phyloP scores from a whole-genome alignment of 2,329 filamentous ascomycete species.

The Teratosphaeria zuluensis region DNA sequence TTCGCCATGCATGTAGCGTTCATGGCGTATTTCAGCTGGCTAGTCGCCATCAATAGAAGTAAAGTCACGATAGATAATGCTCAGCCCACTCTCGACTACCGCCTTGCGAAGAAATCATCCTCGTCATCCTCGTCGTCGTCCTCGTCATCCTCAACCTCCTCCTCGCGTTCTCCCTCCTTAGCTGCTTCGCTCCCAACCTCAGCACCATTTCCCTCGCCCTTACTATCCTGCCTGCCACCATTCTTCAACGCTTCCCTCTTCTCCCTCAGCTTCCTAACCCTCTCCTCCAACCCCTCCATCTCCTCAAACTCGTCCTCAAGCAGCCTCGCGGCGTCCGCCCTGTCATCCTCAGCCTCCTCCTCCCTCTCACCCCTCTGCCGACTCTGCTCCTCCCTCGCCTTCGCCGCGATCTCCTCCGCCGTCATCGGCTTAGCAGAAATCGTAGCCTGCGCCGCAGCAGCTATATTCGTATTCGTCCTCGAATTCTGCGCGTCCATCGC shows the following conservation, averaged over 20 bases:
- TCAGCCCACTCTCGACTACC: not conserved
- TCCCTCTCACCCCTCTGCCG: constrained; percentile 33
- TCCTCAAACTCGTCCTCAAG: constrained; percentile 42
- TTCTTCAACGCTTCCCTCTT: constrained; percentile 33
- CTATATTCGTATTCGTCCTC: constrained; percentile 9
- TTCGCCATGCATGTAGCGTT: not conserved
- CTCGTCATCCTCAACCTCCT: constrained; percentile 12
- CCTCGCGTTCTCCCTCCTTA: constrained; percentile 2
- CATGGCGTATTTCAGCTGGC: not conserved
- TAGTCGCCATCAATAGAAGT: not conserved
- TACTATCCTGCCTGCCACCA: not conserved
- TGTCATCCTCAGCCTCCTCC: constrained; percentile 38
- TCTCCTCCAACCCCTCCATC: constrained; percentile 39
- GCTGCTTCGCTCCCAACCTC: not conserved
- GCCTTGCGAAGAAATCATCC: constrained; percentile 10
- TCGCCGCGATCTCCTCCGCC: constrained; percentile 36
- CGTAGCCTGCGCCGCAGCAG: constrained; percentile 27
- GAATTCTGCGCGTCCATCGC: constrained; percentile 16
- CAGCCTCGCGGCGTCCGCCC: constrained; percentile 36
- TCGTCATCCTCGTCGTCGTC: constrained; percentile 11
- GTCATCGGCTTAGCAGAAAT: constrained; percentile 39
- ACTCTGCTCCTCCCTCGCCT: constrained; percentile 35
- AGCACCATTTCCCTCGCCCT: not conserved
- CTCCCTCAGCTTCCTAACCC: constrained; percentile 36
- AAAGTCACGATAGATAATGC: too few relatives aligned